These are phyloP conservation scores for Verticillium albo-atrum DNA, from an alignment of 2,329 filamentous ascomycete genomes.

Conservation along the genomic window DNA sequence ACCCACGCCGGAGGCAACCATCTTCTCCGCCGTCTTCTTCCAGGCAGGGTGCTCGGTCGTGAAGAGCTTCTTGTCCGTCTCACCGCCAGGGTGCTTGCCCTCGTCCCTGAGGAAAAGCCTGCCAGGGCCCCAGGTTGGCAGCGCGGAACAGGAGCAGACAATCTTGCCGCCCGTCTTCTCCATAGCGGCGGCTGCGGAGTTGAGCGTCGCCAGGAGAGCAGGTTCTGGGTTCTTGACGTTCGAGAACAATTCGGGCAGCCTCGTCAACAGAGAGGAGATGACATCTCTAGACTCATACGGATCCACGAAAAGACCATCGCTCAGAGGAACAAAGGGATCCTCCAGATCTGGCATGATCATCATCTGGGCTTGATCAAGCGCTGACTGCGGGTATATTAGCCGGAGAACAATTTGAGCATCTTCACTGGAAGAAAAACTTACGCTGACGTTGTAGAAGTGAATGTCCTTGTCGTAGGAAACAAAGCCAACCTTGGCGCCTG, in stretches of 20 bases:
- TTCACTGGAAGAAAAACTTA: constrained; percentile 45
- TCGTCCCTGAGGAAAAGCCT: constrained; percentile 83
- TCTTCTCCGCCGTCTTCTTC: constrained; percentile 80
- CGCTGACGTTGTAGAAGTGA: constrained; percentile 94
- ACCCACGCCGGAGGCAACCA: constrained; percentile 82
- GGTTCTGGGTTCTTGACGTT: constrained; percentile 87
- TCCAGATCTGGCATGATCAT: constrained; percentile 97
- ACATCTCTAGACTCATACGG: constrained; percentile 83
- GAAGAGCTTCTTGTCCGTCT: constrained; percentile 88
- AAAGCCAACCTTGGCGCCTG: constrained; percentile 85
- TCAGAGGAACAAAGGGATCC: constrained; percentile 90
- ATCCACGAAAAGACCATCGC: constrained; percentile 90
- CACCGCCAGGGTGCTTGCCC: constrained; percentile 77
- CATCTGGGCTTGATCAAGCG: constrained; percentile 88
- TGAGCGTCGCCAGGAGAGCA: constrained; percentile 77
- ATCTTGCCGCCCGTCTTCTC: constrained; percentile 89
- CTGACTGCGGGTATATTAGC: constrained; percentile 42
- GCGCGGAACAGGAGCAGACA: constrained; percentile 77
- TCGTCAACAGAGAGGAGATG: constrained; percentile 80
- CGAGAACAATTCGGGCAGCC: constrained; percentile 82
- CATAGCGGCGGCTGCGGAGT: constrained; percentile 78
- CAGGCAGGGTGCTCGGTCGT: constrained; percentile 85
- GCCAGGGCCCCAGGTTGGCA: constrained; percentile 90
- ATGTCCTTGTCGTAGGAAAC: constrained; percentile 95
- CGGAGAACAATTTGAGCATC: background rate